Base-by-base conservation (phyloP, 352 stramenopile genomes). In the Bremia lactucae region DNA sequence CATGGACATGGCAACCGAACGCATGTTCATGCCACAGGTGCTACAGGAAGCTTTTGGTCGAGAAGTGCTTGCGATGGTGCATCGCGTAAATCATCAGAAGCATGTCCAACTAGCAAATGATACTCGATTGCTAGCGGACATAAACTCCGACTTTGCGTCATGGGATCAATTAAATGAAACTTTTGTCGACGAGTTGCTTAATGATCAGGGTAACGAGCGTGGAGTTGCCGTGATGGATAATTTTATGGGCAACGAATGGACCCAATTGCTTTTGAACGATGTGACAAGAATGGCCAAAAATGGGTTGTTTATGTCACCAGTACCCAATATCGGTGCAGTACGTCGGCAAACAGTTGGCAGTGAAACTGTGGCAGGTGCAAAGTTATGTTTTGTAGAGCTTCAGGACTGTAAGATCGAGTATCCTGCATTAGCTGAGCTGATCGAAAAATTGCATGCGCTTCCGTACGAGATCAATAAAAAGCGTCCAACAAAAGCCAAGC, bases 391-490 rank as follows among this genome's bases (percentile, higher is more conserved):
- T 47, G 34, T 89, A 0, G 72, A 86, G 31, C 50, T 61, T 9
- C 28, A 45, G 24, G 72, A 84, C n/a, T 85, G 72, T 43, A 51
- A 55, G 2, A 40, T 50, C 13, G 63, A 74, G 24, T 93, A 79
- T 49, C 74, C 77, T 1, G 80, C 78, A 5, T 33, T 93, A 0
- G 64, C 62, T 0, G 83, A 95, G 44, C 29, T 95, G 9, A 42
- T 89, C 16, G 65, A 82, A 19, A 85, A 84, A 26, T 36, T 93
- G 15, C 71, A 87, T 34, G 73, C 72, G 3, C 42, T 95, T 15
- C 74, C 83, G 3, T 86, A 68, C 38, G 80, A 93, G 43, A 79
- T 95, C 54, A 95, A 95, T 44, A 54, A 47, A 14, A 92, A 91
- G 41, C 54, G 58, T 2, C 50, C 59, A 0, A 35, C 57, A 6